A percentile compares a stretch with the other conserved stretches of the same genome.
Evolutionary conservation across 257 asterid species (phyloP).

Genomic region (Solanum pimpinellifolium): DNA sequence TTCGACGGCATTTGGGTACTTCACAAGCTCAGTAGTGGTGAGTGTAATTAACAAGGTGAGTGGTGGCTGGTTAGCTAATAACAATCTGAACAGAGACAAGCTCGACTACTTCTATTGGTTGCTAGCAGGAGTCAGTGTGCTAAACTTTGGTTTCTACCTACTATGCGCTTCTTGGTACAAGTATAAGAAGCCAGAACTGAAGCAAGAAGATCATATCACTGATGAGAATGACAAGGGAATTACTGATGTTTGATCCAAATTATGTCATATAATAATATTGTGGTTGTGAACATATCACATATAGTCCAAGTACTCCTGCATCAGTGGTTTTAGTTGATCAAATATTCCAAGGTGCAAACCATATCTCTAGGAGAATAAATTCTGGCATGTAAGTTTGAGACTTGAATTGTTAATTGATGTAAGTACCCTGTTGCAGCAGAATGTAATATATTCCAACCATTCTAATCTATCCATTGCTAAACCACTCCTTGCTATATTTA

Average conservation of each 20-base stretch:
- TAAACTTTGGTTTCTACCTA: constrained; percentile 45
- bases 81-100: constrained; percentile 48
- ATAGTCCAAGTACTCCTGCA: not conserved
- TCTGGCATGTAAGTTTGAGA: not conserved
- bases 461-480: not conserved
- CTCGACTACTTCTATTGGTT: constrained; percentile 55
- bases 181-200: constrained; percentile 32
- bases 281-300: not conserved
- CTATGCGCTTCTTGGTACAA: constrained; percentile 55
- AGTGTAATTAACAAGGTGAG: constrained; percentile 47
- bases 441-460: not conserved
- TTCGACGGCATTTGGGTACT: constrained; percentile 59
- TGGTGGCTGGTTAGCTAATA: constrained; percentile 50
- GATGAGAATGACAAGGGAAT: not conserved
- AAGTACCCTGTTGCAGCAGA: not conserved
- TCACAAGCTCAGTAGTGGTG: constrained; percentile 55
- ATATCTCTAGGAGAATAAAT: not conserved
- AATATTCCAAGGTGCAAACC: not conserved
- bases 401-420: not conserved
- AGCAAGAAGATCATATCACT: constrained; percentile 1
- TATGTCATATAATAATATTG: not conserved
- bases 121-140: constrained; percentile 29
- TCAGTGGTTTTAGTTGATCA: not conserved
- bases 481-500: not conserved
- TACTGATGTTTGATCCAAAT: not conserved